phyloP scores from a whole-genome alignment of 768 basidiomycete genomes.

The Mycena galericulata region DNA sequence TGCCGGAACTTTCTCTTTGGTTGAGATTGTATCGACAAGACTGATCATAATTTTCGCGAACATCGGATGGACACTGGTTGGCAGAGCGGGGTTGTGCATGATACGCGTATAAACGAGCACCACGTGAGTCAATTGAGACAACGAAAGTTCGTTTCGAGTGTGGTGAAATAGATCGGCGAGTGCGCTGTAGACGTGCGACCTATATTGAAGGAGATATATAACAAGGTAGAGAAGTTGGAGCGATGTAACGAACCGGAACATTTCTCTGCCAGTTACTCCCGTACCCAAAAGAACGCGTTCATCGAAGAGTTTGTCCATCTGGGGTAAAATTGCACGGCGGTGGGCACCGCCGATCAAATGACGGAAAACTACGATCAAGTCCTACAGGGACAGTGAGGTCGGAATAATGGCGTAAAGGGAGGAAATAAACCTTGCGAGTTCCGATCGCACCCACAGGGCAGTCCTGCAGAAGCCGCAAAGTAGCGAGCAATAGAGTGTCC shows the following conservation, averaged over 20 bases:
- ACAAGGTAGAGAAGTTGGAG: constrained; percentile 5
- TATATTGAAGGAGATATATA: constrained; percentile 43
- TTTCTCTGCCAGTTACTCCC: constrained; percentile 87
- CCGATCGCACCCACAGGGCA: constrained; percentile 89
- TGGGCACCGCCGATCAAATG: constrained; percentile 88
- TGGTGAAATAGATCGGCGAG: constrained; percentile 96
- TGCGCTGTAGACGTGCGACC: constrained; percentile 85
- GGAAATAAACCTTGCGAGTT: constrained; percentile 75
- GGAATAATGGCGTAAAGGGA: neutral
- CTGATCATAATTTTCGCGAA: constrained; percentile 95
- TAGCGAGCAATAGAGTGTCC: constrained; percentile 82
- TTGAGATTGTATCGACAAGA: constrained; percentile 83
- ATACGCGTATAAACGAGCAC: constrained; percentile 89
- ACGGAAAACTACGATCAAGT: constrained; percentile 91
- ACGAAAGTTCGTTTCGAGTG: constrained; percentile 83
- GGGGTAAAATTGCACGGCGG: constrained; percentile 80
- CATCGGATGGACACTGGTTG: constrained; percentile 86
- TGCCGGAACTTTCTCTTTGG: constrained; percentile 77
- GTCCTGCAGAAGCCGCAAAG: constrained; percentile 91
- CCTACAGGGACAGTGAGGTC: constrained; percentile 59
- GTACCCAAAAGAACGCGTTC: constrained; percentile 91
- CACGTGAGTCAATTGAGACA: constrained; percentile 80
- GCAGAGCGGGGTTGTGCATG: constrained; percentile 89
- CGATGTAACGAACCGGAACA: constrained; percentile 69
- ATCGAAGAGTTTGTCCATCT: constrained; percentile 91